These are phyloP conservation scores for Schwanniomyces sp. DNA, from an alignment of 805 yeast species.

Conservation along the genomic window DNA sequence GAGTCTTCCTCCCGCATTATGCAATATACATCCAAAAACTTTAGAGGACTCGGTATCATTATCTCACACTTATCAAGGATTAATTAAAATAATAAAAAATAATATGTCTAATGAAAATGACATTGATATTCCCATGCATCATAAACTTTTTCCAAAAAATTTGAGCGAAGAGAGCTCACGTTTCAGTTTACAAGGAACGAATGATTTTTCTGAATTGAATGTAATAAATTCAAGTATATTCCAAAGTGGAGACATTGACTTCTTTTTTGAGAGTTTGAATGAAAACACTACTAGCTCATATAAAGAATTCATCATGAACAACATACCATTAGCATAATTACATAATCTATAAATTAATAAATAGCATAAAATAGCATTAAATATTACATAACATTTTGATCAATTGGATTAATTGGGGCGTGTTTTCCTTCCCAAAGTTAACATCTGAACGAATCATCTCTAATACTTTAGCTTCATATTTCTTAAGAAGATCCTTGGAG, in stretches of 20 bases:
- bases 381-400: constrained; percentile 17
- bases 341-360: not conserved
- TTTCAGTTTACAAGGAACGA: constrained; percentile 8
- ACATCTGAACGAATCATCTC: constrained; percentile 8
- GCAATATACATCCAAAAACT: constrained; percentile 4
- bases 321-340: constrained; percentile 5
- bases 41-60: constrained; percentile 17
- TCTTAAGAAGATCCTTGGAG: constrained; percentile 20
- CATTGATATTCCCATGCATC: constrained; percentile 24
- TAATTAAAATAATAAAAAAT: constrained; percentile 16
- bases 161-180: constrained; percentile 17
- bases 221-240: not conserved
- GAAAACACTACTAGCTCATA: not conserved
- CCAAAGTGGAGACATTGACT: constrained; percentile 19
- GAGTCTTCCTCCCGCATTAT: constrained; percentile 1
- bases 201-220: not conserved
- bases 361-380: constrained; percentile 3
- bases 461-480: constrained; percentile 18
- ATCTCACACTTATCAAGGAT: constrained; percentile 15
- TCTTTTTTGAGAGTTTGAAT: constrained; percentile 16
- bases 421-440: constrained; percentile 1
- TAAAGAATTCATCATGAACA: constrained; percentile 2
- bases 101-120: constrained; percentile 7
- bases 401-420: constrained; percentile 10
- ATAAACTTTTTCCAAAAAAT: constrained; percentile 24